Evolutionary conservation across 23 red algal species (phyloP), one percentile per base, ranked within the genome.

Genomic region (Gracilaria gracilis): DNA sequence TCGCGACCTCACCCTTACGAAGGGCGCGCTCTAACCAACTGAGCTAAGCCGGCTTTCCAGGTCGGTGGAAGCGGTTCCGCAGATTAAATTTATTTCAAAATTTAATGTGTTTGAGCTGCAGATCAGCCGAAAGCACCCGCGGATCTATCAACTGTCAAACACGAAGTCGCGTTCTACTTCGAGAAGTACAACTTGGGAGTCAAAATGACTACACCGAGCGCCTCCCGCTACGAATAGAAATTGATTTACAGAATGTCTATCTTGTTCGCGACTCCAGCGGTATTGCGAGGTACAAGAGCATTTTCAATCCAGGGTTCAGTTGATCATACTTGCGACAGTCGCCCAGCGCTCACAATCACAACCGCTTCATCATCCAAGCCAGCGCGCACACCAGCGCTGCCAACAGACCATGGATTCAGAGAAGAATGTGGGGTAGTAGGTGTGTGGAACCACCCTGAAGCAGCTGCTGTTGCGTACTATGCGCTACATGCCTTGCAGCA

Each of bases 381-480:
- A 53, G 15, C 44, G 2, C 71, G 15, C n/a, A 24, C 33, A 27
- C 71, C 34, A 35, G 19, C 34, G 15, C 71, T 21, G 28, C 13
- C 77, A 33, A 19, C 13, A 19, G 2, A 49, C 0, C 33, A 59
- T 21, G 36, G 37, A 42, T 70, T 96, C 19, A 90, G 77, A 37
- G 97, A 99, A 46, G 97, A 99, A 88, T 99, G 97, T 78, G 97
- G 97, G 24, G 94, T 99, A 24, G 87, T 99, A 28, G 97, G 90
- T 47, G 90, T 96, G 28, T 90, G 83, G 80, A 71, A 77, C 37
- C 66, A 90, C 29, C 91, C 87, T 9, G 59, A 51, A 14, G 81
- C 97, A 37, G 70, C 97, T 37, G 87, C 83, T 19, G 57, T 90
- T 44, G 91, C 86, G 24, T 99, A 95, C 84, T 99, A 93, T 72